Evolutionary conservation across 257 asterid species (phyloP), one percentile per base, ranked within the genome.

Genomic region (Solanum gandarillasii): DNA sequence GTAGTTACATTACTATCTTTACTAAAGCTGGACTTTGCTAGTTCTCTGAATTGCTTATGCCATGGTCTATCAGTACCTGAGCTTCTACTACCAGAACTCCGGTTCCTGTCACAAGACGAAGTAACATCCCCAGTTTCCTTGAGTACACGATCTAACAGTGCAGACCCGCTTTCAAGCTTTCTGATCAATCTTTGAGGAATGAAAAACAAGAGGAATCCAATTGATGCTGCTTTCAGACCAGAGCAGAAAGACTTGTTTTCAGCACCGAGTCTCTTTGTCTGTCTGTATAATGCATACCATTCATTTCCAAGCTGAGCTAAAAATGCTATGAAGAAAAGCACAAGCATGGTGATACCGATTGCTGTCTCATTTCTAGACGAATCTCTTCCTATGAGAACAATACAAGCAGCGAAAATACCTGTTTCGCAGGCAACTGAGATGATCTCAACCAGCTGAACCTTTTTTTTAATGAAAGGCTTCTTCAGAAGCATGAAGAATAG

Each of bases 391-490:
- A 90, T 20, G 84, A 94, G 90, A 75, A 92, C 92, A 73, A 90
- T n/a, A 87, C 94, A 95, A 55, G 92, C 38, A 32, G 96, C 86
- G 10, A 95, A 94, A 62, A 95, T 72, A 23, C 90, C 92, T 14
- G 93, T 88, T 89, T 95, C 97, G 32, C 94, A 86, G 3, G 92
- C 87, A 21, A 95, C 93, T 1, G 98, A 92, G 86, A 95, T 75
- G 86, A 96, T 94, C 94, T 96, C 98, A 18, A 95, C 97, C n/a
- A 97, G 60, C 91, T 97, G 99, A 52, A 95, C 95, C 87, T 88
- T 93, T 88, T 93, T 97, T 92, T 94, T 94, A 71, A 97, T 95
- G 94, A 95, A 97, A 25, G 98, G 99, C 93, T 95, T 97, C 93
- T 95, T 97, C 7, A 97, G 93, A 87, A 97, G 93, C 92, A 95